Evolutionary conservation across 345 rosid species (phyloP), one percentile per base, ranked within the genome.

Genomic region (Luvunga scandens): DNA sequence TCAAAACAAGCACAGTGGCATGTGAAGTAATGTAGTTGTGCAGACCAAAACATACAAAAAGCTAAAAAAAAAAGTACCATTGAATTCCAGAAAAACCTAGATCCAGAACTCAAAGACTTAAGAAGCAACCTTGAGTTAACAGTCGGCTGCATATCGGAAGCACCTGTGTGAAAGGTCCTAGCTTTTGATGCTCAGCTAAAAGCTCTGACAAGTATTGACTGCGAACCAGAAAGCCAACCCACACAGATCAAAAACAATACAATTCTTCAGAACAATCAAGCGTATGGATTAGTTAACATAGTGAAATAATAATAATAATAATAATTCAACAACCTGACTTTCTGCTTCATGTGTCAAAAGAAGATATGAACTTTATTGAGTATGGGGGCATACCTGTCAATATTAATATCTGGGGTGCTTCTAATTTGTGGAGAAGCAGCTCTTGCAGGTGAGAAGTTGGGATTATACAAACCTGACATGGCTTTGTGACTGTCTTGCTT

Each of bases 361-460:
- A 6, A 57, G 27, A 53, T 6, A 30, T 13, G 39, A 42, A 27
- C 22, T 50, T 45, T 22, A 2, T 53, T 10, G 16, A 66, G 71
- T 22, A 7, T 36, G n/a, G 42, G 57, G 68, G 68, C 31, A 48
- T 71, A 92, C 98, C 97, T 90, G 85, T 92, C 98, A 77, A 89
- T 90, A 85, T 91, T 97, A 77, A 89, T 90, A 90, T 94, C 97
- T 71, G 98, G 90, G 68, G 87, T 75, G 91, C 85, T 89, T 87
- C 98, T 90, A 90, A 94, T 94, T 90, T 90, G 99, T 4, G 99
- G 99, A 84, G 97, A 94, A 79, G 97, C 97, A 81, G 97, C 97
- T 84, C 98, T 85, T 74, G 95, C 97, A 76, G 98, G 99, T 68
- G 99, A 96, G 88, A 87, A 96, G 87, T 87, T 93, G 81, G 93